phyloP scores from a whole-genome alignment of 2,329 filamentous ascomycete species.

The Aureobasidium zeae region DNA sequence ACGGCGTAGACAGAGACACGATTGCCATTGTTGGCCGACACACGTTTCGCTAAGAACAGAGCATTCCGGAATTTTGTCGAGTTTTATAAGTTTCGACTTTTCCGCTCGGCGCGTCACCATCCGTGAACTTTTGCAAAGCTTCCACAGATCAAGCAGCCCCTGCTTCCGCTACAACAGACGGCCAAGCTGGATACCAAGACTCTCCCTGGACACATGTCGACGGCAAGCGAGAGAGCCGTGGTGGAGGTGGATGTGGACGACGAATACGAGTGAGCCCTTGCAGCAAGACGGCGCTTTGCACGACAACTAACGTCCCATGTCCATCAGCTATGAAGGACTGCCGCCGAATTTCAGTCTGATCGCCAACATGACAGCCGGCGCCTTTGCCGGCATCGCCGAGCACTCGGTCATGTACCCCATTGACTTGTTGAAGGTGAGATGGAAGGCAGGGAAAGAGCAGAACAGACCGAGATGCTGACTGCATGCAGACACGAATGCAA shows the following conservation, averaged over 20 bases:
- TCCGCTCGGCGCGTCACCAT: slow-evolving; percentile 7
- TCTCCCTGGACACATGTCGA: slow-evolving; percentile 22
- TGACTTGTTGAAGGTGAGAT: slow-evolving; percentile 84
- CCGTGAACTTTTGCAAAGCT: slow-evolving; percentile 11
- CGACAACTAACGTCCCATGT: slow-evolving; percentile 6
- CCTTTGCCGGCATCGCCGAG: slow-evolving; percentile 94
- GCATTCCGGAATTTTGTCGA: neutral
- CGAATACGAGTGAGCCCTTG: slow-evolving; percentile 24
- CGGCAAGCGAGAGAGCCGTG: slow-evolving; percentile 27
- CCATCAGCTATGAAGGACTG: slow-evolving; percentile 71
- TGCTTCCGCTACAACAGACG: neutral
- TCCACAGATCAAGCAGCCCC: neutral
- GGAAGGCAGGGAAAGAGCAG: neutral
- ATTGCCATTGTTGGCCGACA: neutral
- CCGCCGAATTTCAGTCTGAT: slow-evolving; percentile 88
- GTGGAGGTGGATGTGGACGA: slow-evolving; percentile 29
- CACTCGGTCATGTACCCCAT: slow-evolving; percentile 99
- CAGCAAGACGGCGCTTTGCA: neutral
- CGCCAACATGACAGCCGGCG: slow-evolving; percentile 92
- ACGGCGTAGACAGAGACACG: neutral
- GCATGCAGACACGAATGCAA: slow-evolving; percentile 84
- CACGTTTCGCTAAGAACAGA: slow-evolving; percentile 8
- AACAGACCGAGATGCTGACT: slow-evolving; percentile 5
- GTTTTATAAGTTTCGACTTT: slow-evolving; percentile 3
- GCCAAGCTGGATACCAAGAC: slow-evolving; percentile 17